These are phyloP conservation scores for Vitis labrusca DNA, from an alignment of 164 flowering plant species.

Conservation along the genomic window DNA sequence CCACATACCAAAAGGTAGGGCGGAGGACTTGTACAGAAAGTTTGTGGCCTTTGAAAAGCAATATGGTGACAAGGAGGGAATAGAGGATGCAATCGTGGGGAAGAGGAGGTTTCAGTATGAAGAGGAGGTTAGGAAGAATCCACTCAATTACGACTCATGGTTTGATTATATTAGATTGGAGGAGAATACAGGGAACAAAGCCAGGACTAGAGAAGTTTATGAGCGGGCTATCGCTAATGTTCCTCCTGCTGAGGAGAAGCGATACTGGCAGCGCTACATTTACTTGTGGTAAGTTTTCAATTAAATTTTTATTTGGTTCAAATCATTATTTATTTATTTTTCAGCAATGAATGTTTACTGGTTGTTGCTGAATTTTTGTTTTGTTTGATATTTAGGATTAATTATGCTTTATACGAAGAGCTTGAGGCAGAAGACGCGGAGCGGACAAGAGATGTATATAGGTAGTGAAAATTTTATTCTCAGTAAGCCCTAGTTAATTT, in stretches of 20 bases:
- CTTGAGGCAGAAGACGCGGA: conserved; percentile 81
- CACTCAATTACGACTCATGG: conserved; percentile 83
- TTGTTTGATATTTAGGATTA: conserved; percentile 53
- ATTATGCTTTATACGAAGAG: conserved; percentile 91
- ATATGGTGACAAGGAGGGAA: conserved; percentile 86
- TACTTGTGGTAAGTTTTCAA: conserved; percentile 66
- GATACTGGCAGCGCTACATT: conserved; percentile 94
- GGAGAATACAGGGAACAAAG: conserved; percentile 69
- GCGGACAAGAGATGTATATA: conserved; percentile 75
- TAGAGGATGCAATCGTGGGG: conserved; percentile 93
- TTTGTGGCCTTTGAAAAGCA: conserved; percentile 96
- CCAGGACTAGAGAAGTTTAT: conserved; percentile 77
- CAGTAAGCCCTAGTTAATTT: no score
- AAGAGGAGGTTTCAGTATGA: conserved; percentile 95
- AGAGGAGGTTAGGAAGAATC: conserved; percentile 87
- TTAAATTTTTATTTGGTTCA: neutral
- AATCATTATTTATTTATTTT: neutral
- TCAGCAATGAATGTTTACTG: neutral
- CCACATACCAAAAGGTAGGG: conserved; percentile 88
- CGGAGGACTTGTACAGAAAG: conserved; percentile 82
- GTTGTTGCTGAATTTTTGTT: neutral
- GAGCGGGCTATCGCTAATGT: conserved; percentile 92
- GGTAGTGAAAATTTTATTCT: conserved; percentile 30
- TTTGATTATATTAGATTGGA: conserved; percentile 88
- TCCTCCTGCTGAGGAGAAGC: conserved; percentile 94